A percentile compares a stretch with the other conserved stretches of the same genome.
These are phyloP conservation scores for Hericium coralloides DNA, from an alignment of 768 basidiomycete genomes.

Conservation along the genomic window DNA sequence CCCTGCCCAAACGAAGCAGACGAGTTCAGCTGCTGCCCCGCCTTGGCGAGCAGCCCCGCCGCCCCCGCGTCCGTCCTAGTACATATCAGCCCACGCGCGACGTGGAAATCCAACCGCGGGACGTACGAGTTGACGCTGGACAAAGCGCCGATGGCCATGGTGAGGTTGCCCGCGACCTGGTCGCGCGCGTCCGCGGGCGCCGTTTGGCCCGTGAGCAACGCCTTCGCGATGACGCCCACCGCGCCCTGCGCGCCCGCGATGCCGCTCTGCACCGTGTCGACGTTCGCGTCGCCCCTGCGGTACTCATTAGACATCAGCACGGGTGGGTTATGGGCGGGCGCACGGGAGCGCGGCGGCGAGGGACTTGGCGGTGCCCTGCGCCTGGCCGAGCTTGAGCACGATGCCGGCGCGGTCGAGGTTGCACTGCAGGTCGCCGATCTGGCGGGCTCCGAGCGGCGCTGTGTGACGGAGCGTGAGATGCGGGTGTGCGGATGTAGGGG, in stretches of 20 bases:
- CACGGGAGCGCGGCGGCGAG: not conserved
- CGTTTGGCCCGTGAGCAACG: not conserved
- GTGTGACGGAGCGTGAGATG: not conserved
- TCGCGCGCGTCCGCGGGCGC: not conserved
- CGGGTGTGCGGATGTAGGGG: not conserved
- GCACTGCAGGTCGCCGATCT: slow-evolving; percentile 24
- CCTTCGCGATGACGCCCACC: not conserved
- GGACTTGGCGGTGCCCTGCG: not conserved
- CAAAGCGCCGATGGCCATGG: not conserved
- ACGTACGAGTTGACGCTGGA: not conserved
- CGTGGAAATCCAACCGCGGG: not conserved
- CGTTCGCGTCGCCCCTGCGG: not conserved
- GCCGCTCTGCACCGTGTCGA: not conserved
- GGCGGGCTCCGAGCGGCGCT: slow-evolving; percentile 11
- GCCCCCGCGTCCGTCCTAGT: not conserved
- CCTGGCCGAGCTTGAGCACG: slow-evolving; percentile 17
- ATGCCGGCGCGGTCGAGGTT: slow-evolving; percentile 25
- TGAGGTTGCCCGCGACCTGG: not conserved
- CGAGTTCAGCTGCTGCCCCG: not conserved
- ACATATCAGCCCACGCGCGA: no score
- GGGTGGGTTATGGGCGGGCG: no score
- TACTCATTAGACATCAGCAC: no score
- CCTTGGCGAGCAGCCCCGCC: not conserved
- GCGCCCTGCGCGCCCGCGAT: not conserved
- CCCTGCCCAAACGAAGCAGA: not conserved